Conservation (phyloP, 352 stramenopile species). For the Thraustochytrium striatum region DNA sequence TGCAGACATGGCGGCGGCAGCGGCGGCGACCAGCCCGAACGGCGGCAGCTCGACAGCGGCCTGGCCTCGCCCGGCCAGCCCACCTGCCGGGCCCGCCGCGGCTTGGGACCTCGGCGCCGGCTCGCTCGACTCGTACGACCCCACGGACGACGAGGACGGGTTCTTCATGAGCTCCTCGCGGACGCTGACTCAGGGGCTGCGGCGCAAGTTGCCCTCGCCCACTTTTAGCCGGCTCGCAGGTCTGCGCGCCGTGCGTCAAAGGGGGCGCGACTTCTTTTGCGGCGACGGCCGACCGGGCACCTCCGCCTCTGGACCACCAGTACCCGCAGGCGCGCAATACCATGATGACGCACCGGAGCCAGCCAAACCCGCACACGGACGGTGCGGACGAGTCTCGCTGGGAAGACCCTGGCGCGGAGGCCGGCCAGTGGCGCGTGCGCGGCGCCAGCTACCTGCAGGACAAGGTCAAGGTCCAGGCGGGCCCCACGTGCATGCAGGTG, state of each 20-base stretch:
- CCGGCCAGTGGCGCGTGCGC: conserved; percentile 56
- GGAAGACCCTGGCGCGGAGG: neutral
- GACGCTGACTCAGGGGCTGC: too few species aligned
- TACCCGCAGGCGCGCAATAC: neutral
- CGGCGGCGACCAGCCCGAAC: neutral
- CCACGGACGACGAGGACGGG: neutral
- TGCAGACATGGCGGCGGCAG: neutral
- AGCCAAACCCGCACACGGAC: neutral
- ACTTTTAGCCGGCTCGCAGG: too few species aligned
- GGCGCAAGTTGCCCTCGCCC: too few species aligned
- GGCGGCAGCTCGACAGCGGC: too few species aligned
- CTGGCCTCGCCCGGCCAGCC: neutral
- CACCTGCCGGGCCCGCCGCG: too few species aligned
- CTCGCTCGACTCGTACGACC: neutral
- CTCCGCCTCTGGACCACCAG: neutral
- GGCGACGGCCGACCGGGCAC: too few species aligned
- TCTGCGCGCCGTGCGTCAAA: too few species aligned
- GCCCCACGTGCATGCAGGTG: conserved; percentile 12
- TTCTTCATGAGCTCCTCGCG: neutral
- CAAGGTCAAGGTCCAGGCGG: conserved; percentile 72
- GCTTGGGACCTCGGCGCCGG: neutral
- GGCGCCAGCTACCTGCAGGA: conserved; percentile 74
- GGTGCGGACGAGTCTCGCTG: neutral
- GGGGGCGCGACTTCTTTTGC: too few species aligned
- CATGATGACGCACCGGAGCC: neutral